Conservation (phyloP, 805 yeast genomes). For the Metschnikowia dekortorum region DNA sequence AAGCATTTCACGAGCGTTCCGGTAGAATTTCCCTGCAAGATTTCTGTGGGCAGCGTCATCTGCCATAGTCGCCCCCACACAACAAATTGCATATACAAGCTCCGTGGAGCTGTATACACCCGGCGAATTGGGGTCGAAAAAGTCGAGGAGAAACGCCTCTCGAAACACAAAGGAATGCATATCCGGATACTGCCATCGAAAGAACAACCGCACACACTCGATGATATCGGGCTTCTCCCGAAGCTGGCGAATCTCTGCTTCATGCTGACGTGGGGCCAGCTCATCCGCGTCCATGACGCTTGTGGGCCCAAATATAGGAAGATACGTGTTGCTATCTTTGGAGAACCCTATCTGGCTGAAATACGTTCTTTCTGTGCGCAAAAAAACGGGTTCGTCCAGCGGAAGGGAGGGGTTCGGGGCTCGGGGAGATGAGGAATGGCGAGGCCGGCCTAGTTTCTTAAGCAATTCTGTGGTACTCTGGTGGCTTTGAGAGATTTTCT, state of each 20-base stretch:
- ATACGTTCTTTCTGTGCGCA: slow-evolving; percentile 5
- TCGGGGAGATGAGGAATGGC: not conserved
- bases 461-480: not conserved
- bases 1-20: slow-evolving; percentile 8
- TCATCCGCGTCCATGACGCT: slow-evolving; percentile 13
- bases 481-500: not conserved
- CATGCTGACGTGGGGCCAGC: slow-evolving; percentile 5
- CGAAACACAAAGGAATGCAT: slow-evolving; percentile 15
- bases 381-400: not conserved
- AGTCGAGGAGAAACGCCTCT: slow-evolving; percentile 14
- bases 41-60: slow-evolving; percentile 1
- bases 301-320: slow-evolving; percentile 12
- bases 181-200: slow-evolving; percentile 16
- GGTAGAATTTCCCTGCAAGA: slow-evolving; percentile 6
- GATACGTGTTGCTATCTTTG: slow-evolving; percentile 3
- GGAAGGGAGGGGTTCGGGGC: not conserved
- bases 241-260: slow-evolving; percentile 1
- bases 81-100: slow-evolving; percentile 11
- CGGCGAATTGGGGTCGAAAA: slow-evolving; percentile 9
- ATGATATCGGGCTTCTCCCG: slow-evolving; percentile 8
- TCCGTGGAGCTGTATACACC: slow-evolving; percentile 11
- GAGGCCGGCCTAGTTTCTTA: not conserved
- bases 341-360: slow-evolving; percentile 7
- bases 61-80: slow-evolving; percentile 12
- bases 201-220: slow-evolving; percentile 11